Base-by-base conservation (phyloP, 257 asterid genomes). In the Coffea canephora region DNA sequence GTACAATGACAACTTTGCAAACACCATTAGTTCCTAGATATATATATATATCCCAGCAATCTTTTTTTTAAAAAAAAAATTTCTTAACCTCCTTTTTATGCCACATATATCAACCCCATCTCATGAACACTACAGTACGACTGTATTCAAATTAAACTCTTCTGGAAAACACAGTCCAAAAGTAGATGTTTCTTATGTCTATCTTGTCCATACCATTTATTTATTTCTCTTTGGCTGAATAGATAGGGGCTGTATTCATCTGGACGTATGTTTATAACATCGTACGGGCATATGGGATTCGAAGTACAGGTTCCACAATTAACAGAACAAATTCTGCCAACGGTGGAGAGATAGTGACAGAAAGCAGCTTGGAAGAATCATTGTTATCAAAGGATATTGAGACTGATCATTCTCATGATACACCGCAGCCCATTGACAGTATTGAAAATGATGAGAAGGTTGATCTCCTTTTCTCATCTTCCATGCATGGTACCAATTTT, bases 181-280 rank as follows among this genome's bases (percentile, higher is more conserved):
- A 48, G 1, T 12, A 36, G 2, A 7, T 43, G 36, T 11, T 19
- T 18, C 9, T 0, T 18, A 41, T 61, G 25, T 18, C 18, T 31
- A 21, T 39, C 27, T 31, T 18, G 6, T 15, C 34, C 45, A 16
- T 14, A 70, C 34, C n/a, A 39, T 18, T 34, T 55, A 16, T 15
- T 49, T 13, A 41, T 78, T 4, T 70, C 18, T 36, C 50, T 45
- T 34, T 55, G 14, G 18, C 5, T 73, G 64, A 65, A 73, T 67
- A 84, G 87, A 78, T 85, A 34, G 86, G 88, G 7, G 84, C 82
- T 61, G 80, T 83, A 11, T 85, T 73, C 59, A 85, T 85, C 65
- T 85, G 86, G 86, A 79, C 82, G 15, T 85, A 85, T 48, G 78
- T 80, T 16, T 85, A 79, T 59, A 85, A 79, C 84, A 73, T 85